A percentile compares a stretch with the other conserved stretches of the same genome.
Conservation (phyloP, 176 grass and related monocot species). For the Phyllostachys edulis region DNA sequence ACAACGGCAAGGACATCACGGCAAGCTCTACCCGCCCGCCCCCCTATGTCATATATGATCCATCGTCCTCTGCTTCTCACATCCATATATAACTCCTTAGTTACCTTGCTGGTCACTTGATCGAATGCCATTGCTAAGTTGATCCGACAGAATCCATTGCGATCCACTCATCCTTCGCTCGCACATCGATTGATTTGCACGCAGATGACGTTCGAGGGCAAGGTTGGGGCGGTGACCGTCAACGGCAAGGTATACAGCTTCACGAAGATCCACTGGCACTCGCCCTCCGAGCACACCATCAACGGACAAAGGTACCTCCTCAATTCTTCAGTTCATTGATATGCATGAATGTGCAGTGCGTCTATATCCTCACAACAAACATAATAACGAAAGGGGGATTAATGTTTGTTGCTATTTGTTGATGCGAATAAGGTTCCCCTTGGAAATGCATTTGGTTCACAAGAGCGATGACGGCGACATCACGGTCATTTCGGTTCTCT, state of each 20-base stretch:
- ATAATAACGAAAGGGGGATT: not conserved
- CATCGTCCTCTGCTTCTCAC: too few species aligned
- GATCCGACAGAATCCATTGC: not conserved
- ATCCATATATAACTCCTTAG: too few species aligned
- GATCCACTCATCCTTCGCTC: too few species aligned
- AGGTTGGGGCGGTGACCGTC: slow-evolving; percentile 31
- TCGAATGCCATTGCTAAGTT: not conserved
- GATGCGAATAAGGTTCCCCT: slow-evolving; percentile 31
- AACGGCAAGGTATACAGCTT: slow-evolving; percentile 48
- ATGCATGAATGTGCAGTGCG: not conserved
- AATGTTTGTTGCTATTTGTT: not conserved
- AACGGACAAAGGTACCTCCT: slow-evolving; percentile 48
- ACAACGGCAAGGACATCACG: slow-evolving; percentile 54
- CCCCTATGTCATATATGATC: not conserved
- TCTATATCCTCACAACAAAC: too few species aligned
- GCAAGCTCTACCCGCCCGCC: not conserved
- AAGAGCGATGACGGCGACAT: slow-evolving; percentile 24
- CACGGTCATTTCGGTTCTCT: slow-evolving; percentile 55
- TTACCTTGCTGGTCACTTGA: not conserved
- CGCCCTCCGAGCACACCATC: slow-evolving; percentile 81
- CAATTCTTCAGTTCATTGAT: not conserved
- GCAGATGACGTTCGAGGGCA: slow-evolving; percentile 49
- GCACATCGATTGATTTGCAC: too few species aligned
- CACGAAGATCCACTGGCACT: slow-evolving; percentile 58
- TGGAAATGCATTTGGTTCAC: slow-evolving; percentile 80